These are phyloP conservation scores for Cichorium intybus DNA, from an alignment of 140 eudicot genomes.

Conservation along the genomic window DNA sequence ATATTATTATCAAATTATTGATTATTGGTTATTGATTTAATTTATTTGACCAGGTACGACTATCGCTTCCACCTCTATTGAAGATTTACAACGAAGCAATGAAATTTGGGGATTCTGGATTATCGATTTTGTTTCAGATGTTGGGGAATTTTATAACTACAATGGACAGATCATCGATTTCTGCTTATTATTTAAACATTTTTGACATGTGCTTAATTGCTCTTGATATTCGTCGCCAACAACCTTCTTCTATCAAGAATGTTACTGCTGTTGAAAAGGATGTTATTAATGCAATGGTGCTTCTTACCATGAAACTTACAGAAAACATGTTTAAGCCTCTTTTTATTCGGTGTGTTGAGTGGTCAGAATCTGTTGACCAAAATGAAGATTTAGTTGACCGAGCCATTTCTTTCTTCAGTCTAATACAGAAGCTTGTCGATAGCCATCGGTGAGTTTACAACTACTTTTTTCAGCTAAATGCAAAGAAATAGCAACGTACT, in stretches of 20 bases:
- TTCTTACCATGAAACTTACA: constrained; percentile 72
- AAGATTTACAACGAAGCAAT: constrained; percentile 60
- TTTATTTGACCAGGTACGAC: constrained; percentile 57
- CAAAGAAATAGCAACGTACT: no score
- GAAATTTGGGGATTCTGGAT: constrained; percentile 61
- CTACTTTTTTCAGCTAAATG: not conserved
- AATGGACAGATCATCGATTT: constrained; percentile 75
- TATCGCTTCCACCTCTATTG: constrained; percentile 65
- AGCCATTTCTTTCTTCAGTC: constrained; percentile 68
- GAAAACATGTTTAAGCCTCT: constrained; percentile 97
- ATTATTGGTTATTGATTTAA: not conserved
- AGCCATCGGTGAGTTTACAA: constrained; percentile 62
- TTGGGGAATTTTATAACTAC: constrained; percentile 50
- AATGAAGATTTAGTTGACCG: constrained; percentile 45
- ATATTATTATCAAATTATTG: not conserved
- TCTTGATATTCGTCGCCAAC: constrained; percentile 82
- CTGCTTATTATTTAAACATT: constrained; percentile 54
- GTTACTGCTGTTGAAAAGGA: constrained; percentile 60
- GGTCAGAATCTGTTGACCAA: constrained; percentile 60
- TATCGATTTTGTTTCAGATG: constrained; percentile 71
- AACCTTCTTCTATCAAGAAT: constrained; percentile 47
- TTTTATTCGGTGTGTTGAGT: constrained; percentile 78
- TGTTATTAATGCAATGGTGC: constrained; percentile 63
- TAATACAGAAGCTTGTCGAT: constrained; percentile 77
- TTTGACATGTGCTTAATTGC: constrained; percentile 75